Evolutionary conservation across 148 eudicot species (phyloP).

Genomic region (Silene uniflora): DNA sequence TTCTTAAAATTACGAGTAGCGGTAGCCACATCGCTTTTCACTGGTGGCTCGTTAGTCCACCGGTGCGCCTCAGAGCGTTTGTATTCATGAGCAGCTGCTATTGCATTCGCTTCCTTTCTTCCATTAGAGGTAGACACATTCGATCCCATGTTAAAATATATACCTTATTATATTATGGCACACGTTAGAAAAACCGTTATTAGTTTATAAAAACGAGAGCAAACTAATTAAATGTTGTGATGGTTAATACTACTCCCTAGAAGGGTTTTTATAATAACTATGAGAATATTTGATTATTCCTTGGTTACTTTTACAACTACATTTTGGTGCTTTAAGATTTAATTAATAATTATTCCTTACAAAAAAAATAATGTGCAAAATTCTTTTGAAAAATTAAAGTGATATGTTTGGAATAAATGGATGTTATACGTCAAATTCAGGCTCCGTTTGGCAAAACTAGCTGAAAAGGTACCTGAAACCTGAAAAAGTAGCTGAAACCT

Average conservation of each 20-base stretch:
- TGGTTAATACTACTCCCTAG: not conserved
- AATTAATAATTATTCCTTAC: not conserved
- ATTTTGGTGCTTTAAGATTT: not conserved
- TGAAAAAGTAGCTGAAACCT: too few species aligned
- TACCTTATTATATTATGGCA: too few species aligned
- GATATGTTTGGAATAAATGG: not conserved
- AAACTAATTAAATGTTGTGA: not conserved
- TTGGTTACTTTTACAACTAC: not conserved
- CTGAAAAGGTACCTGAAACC: too few species aligned
- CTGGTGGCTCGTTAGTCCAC: not conserved
- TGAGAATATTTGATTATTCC: not conserved
- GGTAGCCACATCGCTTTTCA: not conserved
- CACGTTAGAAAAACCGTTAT: too few species aligned
- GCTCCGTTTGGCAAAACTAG: too few species aligned
- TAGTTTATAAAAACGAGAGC: not conserved
- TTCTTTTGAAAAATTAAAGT: not conserved
- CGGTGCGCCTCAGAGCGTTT: not conserved
- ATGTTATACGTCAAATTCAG: not conserved
- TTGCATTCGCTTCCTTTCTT: constrained; percentile 1
- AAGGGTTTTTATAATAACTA: not conserved
- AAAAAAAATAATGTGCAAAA: too few species aligned
- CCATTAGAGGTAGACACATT: constrained; percentile 8
- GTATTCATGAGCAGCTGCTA: not conserved
- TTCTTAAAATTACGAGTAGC: not conserved
- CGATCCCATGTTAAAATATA: constrained; percentile 7